A percentile compares a stretch with the other conserved stretches of the same genome.
Evolutionary conservation across 1,284 basidiomycete species (phyloP).

Genomic region (Salmacisia buchloeana): DNA sequence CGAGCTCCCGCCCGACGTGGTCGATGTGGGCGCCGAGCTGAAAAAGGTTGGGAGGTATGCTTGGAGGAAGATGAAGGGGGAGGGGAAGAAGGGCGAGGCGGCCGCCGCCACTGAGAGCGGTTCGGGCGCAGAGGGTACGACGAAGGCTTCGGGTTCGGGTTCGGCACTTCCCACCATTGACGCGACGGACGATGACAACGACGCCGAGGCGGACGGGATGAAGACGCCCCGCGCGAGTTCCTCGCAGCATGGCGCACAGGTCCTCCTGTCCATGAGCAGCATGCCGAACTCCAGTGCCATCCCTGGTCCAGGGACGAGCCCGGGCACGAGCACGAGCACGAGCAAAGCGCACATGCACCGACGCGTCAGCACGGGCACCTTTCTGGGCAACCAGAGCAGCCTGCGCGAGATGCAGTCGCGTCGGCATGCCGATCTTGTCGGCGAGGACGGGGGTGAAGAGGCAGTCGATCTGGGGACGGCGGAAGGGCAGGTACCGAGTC

Average conservation of each 20-base stretch:
- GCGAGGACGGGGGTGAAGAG: neutral
- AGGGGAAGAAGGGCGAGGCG: conserved; percentile 8
- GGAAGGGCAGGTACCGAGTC: too few relatives aligned
- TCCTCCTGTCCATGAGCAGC: neutral
- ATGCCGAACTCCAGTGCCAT: neutral
- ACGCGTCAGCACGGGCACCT: neutral
- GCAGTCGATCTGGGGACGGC: too few relatives aligned
- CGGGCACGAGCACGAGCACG: neutral
- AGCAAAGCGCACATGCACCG: neutral
- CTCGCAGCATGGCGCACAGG: neutral
- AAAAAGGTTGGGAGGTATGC: conserved; percentile 30
- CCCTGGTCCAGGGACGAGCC: too few relatives aligned
- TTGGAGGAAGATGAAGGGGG: conserved; percentile 31
- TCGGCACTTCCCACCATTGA: too few relatives aligned
- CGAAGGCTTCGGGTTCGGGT: too few relatives aligned
- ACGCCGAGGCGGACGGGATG: conserved; percentile 7
- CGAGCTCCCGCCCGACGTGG: conserved; percentile 18
- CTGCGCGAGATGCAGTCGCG: neutral
- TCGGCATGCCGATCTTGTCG: neutral
- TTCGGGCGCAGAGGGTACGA: too few relatives aligned
- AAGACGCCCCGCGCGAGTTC: neutral
- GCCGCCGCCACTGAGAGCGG: neutral
- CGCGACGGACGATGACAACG: neutral
- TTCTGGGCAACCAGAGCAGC: neutral
- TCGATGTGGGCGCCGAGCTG: conserved; percentile 40